Conservation (phyloP, 441 rosid species). For the Caryocar brasiliense region DNA sequence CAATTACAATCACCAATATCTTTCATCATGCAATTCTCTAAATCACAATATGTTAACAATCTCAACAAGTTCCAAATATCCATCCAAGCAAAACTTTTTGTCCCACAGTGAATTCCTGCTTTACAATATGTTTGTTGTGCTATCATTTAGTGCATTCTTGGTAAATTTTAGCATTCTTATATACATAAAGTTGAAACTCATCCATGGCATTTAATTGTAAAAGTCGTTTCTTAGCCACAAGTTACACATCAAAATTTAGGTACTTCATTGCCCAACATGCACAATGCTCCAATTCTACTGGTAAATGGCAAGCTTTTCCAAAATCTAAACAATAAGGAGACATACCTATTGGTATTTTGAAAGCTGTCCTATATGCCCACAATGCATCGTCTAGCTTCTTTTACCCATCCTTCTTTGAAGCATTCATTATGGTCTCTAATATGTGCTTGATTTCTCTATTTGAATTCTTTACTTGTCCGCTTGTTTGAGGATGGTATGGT, state of each 20-base stretch:
- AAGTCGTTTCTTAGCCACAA: not conserved
- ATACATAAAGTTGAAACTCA: not conserved
- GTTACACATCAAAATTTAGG: not conserved
- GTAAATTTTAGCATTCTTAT: too few relatives aligned
- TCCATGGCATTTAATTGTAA: not conserved
- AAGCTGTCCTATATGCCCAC: not conserved
- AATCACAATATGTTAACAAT: too few relatives aligned
- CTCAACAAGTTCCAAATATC: too few relatives aligned
- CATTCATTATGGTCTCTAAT: not conserved
- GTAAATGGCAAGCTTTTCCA: not conserved
- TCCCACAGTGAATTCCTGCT: too few relatives aligned
- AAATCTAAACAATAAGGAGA: not conserved
- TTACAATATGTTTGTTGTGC: too few relatives aligned
- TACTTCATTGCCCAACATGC: not conserved
- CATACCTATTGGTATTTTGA: not conserved
- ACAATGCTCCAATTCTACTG: not conserved
- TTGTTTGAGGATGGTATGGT: not conserved
- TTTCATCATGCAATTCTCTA: too few relatives aligned
- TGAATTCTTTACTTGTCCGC: not conserved
- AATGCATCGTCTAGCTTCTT: not conserved
- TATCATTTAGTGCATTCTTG: too few relatives aligned
- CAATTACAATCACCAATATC: too few relatives aligned
- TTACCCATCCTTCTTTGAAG: not conserved
- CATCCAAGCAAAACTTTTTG: too few relatives aligned
- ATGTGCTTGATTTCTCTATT: not conserved